Evolutionary conservation across 2,329 filamentous ascomycete genomes (phyloP), one percentile per base, ranked within the genome.

Genomic region (Coniochaeta ligniaria): DNA sequence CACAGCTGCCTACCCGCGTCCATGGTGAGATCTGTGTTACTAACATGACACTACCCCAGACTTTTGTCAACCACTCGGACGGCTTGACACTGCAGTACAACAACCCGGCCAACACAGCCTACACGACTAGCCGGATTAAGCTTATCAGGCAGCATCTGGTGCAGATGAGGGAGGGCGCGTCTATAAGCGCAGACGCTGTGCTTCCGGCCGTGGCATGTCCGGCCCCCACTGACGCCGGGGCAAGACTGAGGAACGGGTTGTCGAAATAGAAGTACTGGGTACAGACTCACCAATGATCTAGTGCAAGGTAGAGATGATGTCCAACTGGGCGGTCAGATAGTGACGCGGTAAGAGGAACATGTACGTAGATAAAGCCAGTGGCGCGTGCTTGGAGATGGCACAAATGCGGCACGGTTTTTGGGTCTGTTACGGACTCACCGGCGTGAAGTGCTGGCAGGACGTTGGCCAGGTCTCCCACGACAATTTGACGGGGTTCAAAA

Each of bases 71-170:
- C 57, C 78, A 81, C 61, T 70, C 63, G 36, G 79, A 81, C 63
- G 76, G 78, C 20, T 74, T 76, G 50, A 71, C 76, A 20, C 61
- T 81, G 63, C 76, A 79, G 54, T 81, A 80, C 64, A 72, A 71
- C 43, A 76, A 79, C 61, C 76, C 76, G 12, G 65, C 63, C 24
- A 78, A 79, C 62, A 71, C 76, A 24, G 69, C 66, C 1, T 66
- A 72, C 31, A 72, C 68, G 9, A 73, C 74, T 57, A 69, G 65
- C 17, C 70, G 75, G 60, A 78, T 78, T 33, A 67, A 72, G 62
- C 71, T 76, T n/a, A 74, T 79, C 28, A 67, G 76, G 31, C 71
- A 78, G 66, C 78, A 80, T 64, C 75, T 77, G 59, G 64, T 78
- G 36, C 71, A 70, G 24, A 75, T 77, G 73, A 75, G 73, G 63